These are phyloP conservation scores for Maudiozyma bulderi DNA, from an alignment of 805 yeast species.

Conservation along the genomic window DNA sequence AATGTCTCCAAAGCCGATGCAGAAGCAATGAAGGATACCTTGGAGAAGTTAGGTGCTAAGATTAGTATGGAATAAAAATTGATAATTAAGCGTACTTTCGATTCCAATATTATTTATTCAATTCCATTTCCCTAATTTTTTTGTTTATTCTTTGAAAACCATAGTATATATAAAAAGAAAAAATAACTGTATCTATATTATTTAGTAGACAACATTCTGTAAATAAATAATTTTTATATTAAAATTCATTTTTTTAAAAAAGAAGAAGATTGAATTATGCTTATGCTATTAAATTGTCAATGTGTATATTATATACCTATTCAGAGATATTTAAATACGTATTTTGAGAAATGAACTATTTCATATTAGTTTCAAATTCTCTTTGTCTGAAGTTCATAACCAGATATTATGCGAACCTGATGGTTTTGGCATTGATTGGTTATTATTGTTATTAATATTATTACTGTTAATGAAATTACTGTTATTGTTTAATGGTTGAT, in stretches of 20 bases:
- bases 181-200: background rate
- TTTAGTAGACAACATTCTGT: background rate
- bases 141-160: background rate
- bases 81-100: background rate
- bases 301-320: no score
- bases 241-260: no score
- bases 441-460: conserved; percentile 7
- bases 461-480: conserved; percentile 8
- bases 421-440: conserved; percentile 8
- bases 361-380: no score
- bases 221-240: background rate
- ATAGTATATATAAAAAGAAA: background rate
- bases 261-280: no score
- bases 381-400: conserved; percentile 8
- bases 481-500: background rate
- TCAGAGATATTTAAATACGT: no score
- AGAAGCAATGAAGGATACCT: conserved; percentile 84
- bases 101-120: background rate
- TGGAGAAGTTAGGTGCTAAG: conserved; percentile 95
- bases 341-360: no score
- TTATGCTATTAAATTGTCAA: no score
- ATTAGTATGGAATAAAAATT: conserved; percentile 62
- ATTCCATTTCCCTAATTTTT: background rate
- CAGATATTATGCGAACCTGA: conserved; percentile 19
- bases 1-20: conserved; percentile 96